Evolutionary conservation across 1,284 basidiomycete genomes (phyloP).

Genomic region (Boletus mariae): DNA sequence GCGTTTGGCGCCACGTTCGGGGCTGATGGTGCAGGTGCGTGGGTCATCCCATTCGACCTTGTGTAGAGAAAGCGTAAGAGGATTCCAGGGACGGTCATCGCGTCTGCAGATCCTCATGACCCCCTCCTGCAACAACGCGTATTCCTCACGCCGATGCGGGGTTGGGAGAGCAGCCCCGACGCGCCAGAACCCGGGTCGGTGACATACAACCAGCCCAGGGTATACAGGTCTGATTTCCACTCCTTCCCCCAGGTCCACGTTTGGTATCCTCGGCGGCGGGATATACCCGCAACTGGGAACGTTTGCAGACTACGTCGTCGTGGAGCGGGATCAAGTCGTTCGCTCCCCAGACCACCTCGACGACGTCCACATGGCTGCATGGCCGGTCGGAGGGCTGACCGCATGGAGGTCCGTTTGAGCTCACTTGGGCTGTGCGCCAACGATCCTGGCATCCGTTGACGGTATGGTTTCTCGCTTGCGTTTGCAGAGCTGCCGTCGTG

Average conservation of each 20-base stretch:
- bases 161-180: slow-evolving; percentile 65
- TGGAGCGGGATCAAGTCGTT: slow-evolving; percentile 69
- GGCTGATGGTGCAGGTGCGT: slow-evolving; percentile 69
- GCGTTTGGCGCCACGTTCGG: slow-evolving; percentile 60
- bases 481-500: slow-evolving; percentile 62
- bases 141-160: slow-evolving; percentile 72
- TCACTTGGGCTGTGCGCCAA: not conserved
- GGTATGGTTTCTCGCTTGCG: not conserved
- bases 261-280: slow-evolving; percentile 60
- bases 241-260: slow-evolving; percentile 35
- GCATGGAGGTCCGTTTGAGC: slow-evolving; percentile 64
- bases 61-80: not conserved
- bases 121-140: slow-evolving; percentile 61
- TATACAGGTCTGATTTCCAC: not conserved
- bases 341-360: slow-evolving; percentile 65
- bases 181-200: slow-evolving; percentile 48
- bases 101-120: slow-evolving; percentile 51
- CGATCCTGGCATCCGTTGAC: not conserved
- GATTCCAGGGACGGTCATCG: slow-evolving; percentile 56
- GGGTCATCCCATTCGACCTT: not conserved
- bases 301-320: slow-evolving; percentile 74
- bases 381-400: slow-evolving; percentile 76
- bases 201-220: not conserved
- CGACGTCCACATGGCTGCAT: slow-evolving; percentile 69
- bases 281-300: slow-evolving; percentile 58